Percentiles rank a stretch among this genome's conserved stretches.
Evolutionary conservation across 2,329 filamentous ascomycete genomes (phyloP).

Genomic region (Pseudocercospora fuligena): DNA sequence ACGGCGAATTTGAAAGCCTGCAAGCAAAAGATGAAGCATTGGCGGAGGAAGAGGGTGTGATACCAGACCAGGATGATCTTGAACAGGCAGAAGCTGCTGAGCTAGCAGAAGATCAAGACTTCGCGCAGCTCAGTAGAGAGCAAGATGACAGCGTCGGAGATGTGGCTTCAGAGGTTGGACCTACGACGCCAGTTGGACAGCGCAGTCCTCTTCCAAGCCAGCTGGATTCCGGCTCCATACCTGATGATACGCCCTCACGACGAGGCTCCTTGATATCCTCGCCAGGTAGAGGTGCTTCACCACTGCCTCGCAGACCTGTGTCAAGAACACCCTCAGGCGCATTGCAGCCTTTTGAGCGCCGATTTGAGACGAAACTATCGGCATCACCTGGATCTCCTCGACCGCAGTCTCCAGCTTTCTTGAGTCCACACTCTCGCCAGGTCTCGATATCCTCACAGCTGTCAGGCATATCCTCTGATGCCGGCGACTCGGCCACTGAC

Average conservation of each 20-base stretch:
- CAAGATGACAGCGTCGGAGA: slow-evolving; percentile 17
- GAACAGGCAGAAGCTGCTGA: slow-evolving; percentile 23
- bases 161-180: slow-evolving; percentile 28
- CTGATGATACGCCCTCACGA: slow-evolving; percentile 83
- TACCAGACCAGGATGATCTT: slow-evolving; percentile 11
- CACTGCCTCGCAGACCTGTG: slow-evolving; percentile 63
- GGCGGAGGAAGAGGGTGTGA: slow-evolving; percentile 25
- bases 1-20: slow-evolving; percentile 27
- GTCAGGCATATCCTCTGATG: slow-evolving; percentile 73
- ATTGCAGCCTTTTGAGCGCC: slow-evolving; percentile 89
- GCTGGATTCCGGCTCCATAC: slow-evolving; percentile 72
- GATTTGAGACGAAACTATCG: slow-evolving; percentile 87
- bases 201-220: slow-evolving; percentile 63
- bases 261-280: slow-evolving; percentile 66
- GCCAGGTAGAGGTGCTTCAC: slow-evolving; percentile 74
- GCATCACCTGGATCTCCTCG: slow-evolving; percentile 68
- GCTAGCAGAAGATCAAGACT: slow-evolving; percentile 31
- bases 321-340: slow-evolving; percentile 75
- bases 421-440: slow-evolving; percentile 77
- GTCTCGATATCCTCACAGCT: slow-evolving; percentile 40
- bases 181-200: slow-evolving; percentile 28
- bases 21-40: slow-evolving; percentile 15
- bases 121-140: slow-evolving; percentile 27
- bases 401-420: slow-evolving; percentile 76
- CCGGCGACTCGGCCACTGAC: slow-evolving; percentile 53